Evolutionary conservation across 2,329 filamentous ascomycete genomes (phyloP), one percentile per base, ranked within the genome.

Genomic region (Cytospora piceicola): DNA sequence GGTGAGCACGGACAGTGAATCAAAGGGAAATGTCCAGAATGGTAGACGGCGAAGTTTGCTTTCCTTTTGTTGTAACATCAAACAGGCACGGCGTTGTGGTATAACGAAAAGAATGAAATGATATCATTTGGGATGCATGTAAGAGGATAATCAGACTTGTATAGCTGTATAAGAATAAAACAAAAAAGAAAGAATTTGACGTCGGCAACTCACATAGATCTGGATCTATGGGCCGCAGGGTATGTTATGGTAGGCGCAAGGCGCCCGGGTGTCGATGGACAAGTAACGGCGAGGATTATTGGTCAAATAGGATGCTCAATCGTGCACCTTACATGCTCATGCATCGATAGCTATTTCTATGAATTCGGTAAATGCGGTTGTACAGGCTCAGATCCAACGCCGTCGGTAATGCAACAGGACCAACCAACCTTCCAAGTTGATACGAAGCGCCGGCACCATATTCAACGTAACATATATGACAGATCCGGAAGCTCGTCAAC

Each of bases 401-500:
- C 66, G 24, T 20, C 49, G 63, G 62, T 29, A 65, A 67, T 67
- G 65, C 65, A 58, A 32, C 62, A 52, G 39, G 22, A 29, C 34
- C 36, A 29, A 29, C 27, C 15, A 3, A 64, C 42, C 49, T 32
- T 56, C 62, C 22, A 20, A 20, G 34, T n/a, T 46, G 29, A 32
- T 30, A 39, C 24, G 11, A 54, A 36, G 34, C 36, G 3, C 22
- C n/a, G n/a, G 29, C 27, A 24, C 20, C 51, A 30, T 39, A 29
- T 70, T 67, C 70, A 76, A 55, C 70, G 68, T 12, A 74, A 63
- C 76, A 78, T 78, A 61, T 77, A 78, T 2, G 75, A 74, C 22
- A 78, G 67, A 60, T 78, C 72, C 0, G 76, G 76, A 2, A 78
- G 68, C 12, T 67, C 68, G 2, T 57, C 58, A 3, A 77, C 52